phyloP scores from a whole-genome alignment of 2,329 filamentous ascomycete genomes.

The Epichloe festucae region DNA sequence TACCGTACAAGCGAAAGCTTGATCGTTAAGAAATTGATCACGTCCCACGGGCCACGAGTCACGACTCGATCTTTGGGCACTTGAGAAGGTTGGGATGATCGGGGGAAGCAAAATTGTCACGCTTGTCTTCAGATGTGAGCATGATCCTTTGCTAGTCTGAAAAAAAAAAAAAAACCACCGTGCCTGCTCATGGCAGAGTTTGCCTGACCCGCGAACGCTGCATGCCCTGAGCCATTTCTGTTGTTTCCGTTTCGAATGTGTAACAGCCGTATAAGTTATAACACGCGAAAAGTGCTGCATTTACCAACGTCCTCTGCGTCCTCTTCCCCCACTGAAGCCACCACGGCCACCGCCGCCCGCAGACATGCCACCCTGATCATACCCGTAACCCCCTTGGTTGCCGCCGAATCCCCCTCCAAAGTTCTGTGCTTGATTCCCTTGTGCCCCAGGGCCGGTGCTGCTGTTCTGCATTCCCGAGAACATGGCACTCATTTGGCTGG shows the following conservation, averaged over 20 bases:
- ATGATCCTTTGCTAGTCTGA: not conserved
- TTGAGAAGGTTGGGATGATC: too few relatives aligned
- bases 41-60: too few relatives aligned
- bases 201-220: constrained; percentile 2
- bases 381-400: constrained; percentile 39
- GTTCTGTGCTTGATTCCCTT: constrained; percentile 37
- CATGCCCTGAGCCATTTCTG: not conserved
- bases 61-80: too few relatives aligned
- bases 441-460: constrained; percentile 28
- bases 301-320: constrained; percentile 18
- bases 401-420: constrained; percentile 42
- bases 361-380: constrained; percentile 32
- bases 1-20: too few relatives aligned
- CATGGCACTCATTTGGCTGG: constrained; percentile 44
- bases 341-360: constrained; percentile 23
- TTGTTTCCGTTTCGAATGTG: not conserved
- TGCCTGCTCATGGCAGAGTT: not conserved
- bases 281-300: not conserved
- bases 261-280: not conserved
- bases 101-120: too few relatives aligned
- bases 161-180: not conserved
- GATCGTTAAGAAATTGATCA: too few relatives aligned
- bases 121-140: too few relatives aligned
- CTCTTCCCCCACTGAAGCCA: constrained; percentile 17
- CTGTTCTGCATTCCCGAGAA: constrained; percentile 43